Evolutionary conservation across 2,329 filamentous ascomycete genomes (phyloP), one percentile per base, ranked within the genome.

Genomic region (Thelonectria blattea): DNA sequence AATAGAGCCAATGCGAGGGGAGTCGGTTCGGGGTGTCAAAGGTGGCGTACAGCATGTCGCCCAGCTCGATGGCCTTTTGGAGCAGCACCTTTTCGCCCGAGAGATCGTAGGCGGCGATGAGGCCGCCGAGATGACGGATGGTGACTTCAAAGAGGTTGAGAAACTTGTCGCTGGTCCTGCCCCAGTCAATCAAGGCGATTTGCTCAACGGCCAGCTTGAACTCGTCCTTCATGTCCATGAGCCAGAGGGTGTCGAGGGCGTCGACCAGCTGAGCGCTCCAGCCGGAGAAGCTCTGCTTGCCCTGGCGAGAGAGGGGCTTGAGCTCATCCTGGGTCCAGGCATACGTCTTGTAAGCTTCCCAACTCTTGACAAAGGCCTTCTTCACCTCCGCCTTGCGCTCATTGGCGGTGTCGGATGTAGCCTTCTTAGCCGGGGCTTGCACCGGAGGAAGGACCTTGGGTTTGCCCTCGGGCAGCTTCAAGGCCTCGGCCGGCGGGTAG

Each of bases 121-220:
- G 74, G 1, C 83, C 83, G 41, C 83, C 83, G 0, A 85, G 75
- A 64, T 84, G 81, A 27, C 83, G 78, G 64, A 85, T 85, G 27
- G 83, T 88, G 8, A 86, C 88, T 71, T 89, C 87, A 63, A 89
- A 89, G n/a, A 85, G 65, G 54, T 82, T 87, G 66, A 88, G 81
- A 17, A 78, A 76, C 2, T 74, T 68, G 32, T 76, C 72, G 3
- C 70, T 73, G 3, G 81, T 81, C 8, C 79, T 82, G 15, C 78
- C 75, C 74, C 85, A 88, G 71, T 88, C 83, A 62, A 88, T 85
- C 30, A 77, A 73, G 42, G 78, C 79, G n/a, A 81, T 76, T 45
- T 75, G 66, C 54, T 70, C 64, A 24, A 87, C 79, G 3, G 85
- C 85, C 53, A 78, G 71, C 47, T 75, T 71, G 64, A 88, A 87